These are phyloP conservation scores for Fraxinus latifolia DNA, from an alignment of 305 asterid species.

Conservation along the genomic window DNA sequence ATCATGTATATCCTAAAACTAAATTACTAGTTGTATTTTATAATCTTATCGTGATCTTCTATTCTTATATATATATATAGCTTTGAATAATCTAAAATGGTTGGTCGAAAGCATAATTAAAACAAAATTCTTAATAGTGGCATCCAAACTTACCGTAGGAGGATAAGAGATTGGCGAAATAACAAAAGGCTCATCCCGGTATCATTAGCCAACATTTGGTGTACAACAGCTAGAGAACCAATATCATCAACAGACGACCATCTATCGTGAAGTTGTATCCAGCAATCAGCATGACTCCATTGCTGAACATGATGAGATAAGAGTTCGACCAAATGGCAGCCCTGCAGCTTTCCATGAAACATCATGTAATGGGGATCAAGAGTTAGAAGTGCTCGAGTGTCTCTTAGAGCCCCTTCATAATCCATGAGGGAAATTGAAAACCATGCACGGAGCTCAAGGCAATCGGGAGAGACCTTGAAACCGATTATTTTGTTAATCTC, in stretches of 20 bases:
- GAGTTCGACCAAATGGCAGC: slow-evolving; percentile 68
- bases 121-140: not conserved
- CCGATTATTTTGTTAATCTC: slow-evolving; percentile 74
- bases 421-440: slow-evolving; percentile 63
- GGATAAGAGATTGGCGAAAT: slow-evolving; percentile 83
- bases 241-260: slow-evolving; percentile 96
- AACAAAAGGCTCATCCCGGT: slow-evolving; percentile 74
- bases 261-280: slow-evolving; percentile 88
- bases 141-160: slow-evolving; percentile 45
- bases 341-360: slow-evolving; percentile 69
- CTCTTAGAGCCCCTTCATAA: slow-evolving; percentile 71
- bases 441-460: slow-evolving; percentile 96
- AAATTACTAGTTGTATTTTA: not conserved
- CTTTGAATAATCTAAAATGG: not conserved
- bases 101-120: not conserved
- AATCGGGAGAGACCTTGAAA: slow-evolving; percentile 85
- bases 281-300: slow-evolving; percentile 89
- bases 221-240: slow-evolving; percentile 92
- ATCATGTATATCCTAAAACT: not conserved
- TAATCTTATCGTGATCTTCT: not conserved
- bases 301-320: slow-evolving; percentile 52
- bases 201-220: slow-evolving; percentile 81
- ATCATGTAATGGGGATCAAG: slow-evolving; percentile 71
- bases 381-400: slow-evolving; percentile 74
- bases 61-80: not conserved